Base-by-base conservation (phyloP, 306 rosid genomes). In the Lablab purpureus region DNA sequence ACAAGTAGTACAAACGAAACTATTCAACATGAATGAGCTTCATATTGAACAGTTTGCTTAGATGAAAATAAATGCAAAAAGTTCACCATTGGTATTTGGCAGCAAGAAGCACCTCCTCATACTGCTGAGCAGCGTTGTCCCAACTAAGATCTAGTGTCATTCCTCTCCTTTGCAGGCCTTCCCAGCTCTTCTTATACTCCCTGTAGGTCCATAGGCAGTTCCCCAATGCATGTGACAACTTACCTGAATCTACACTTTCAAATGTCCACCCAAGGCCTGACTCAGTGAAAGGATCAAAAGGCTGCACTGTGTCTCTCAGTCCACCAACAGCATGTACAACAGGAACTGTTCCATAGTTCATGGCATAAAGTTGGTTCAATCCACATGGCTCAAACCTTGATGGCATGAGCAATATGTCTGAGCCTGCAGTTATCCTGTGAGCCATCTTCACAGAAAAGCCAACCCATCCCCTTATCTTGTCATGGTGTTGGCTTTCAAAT, bases 381-480 rank as follows among this genome's bases (percentile, higher is more conserved):
- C 97, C 97, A 56, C 97, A 92, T 5, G 97, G 97, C 83, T 92
- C 97, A 52, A 92, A 92, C 74, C 96, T 87, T 41, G 97, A 92
- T 2, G 97, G 97, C 97, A 92, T 92, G 69, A 92, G 91, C 75
- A 92, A 78, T 72, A 92, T 65, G 86, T 92, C 97, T 23, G 79
- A 40, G 14, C 97, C 97, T 0, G 97, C 96, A 11, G 97, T 92
- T 76, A 92, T 92, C 75, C 97, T 85, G 81, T 92, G 97, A 37
- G 97, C 89, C 64, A 67, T 86, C 86, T 87, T 80, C 46, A 90
- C 90, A 3, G 92, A 90, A 83, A 92, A 92, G 22, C 97, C 97
- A 32, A 92, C 97, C 97, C 97, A 90, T 43, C 96, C 90, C 71
- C 94, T 82, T 23, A 92, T 62, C 74, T 88, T 89, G 74, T 82